Percentiles rank a stretch among this genome's conserved stretches.
phyloP scores from a whole-genome alignment of 108 stramenopile species.

The Aurantiochytrium sp. region DNA sequence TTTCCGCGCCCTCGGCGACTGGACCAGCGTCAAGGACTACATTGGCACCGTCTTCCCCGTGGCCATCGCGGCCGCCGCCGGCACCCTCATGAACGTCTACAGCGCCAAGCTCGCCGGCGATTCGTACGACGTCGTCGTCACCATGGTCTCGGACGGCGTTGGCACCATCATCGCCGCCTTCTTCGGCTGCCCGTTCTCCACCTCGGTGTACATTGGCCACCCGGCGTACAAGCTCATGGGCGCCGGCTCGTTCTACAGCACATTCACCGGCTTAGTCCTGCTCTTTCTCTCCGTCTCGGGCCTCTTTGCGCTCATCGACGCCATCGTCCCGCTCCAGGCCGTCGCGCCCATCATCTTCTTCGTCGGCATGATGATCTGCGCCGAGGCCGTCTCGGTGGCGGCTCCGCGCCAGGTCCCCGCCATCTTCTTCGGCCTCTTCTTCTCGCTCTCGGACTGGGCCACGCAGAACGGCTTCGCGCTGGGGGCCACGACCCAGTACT shows the following conservation, averaged over 20 bases:
- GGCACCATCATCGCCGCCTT: constrained; percentile 62
- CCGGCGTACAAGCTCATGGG: constrained; percentile 64
- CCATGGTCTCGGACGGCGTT: constrained; percentile 66
- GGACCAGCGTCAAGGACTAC: constrained; percentile 42
- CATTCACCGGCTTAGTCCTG: constrained; percentile 55
- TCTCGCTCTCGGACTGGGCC: background rate
- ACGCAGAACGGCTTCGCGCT: background rate
- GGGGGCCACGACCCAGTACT: background rate
- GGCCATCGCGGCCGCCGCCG: constrained; percentile 45
- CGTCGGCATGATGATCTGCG: constrained; percentile 59
- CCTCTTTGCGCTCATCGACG: constrained; percentile 36
- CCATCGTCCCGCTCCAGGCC: constrained; percentile 33
- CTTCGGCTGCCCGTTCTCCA: constrained; percentile 65
- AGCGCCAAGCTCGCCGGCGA: constrained; percentile 61
- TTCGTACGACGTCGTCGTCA: constrained; percentile 57
- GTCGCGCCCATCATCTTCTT: constrained; percentile 55
- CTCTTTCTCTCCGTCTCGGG: constrained; percentile 44
- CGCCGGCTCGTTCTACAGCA: constrained; percentile 56
- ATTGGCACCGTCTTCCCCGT: constrained; percentile 59
- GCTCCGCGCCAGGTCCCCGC: constrained; percentile 48
- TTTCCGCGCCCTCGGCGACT: constrained; percentile 31
- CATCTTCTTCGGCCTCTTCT: constrained; percentile 56
- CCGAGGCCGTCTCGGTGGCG: constrained; percentile 46
- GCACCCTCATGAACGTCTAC: constrained; percentile 47
- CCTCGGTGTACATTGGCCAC: constrained; percentile 68